Evolutionary conservation across 2,329 filamentous ascomycete species (phyloP).

Genomic region (Hymenoscyphus fraxineus): DNA sequence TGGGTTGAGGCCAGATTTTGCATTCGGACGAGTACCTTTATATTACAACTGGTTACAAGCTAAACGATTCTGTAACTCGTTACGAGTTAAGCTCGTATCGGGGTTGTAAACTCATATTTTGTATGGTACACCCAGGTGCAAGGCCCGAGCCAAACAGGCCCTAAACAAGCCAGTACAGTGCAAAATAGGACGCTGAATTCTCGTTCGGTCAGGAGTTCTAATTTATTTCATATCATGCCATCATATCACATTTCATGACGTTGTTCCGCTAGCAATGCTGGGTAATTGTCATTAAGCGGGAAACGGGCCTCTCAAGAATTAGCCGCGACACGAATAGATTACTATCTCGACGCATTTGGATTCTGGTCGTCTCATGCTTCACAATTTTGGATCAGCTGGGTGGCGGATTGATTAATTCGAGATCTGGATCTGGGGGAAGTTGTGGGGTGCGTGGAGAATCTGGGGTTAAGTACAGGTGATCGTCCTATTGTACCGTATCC

Average conservation of each 20-base stretch:
- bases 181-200: not conserved
- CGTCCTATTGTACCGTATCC: not conserved
- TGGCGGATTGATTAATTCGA: slow-evolving; percentile 6
- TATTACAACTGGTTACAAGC: no score
- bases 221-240: not conserved
- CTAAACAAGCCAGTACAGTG: not conserved
- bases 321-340: slow-evolving; percentile 10
- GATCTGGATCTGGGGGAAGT: slow-evolving; percentile 3
- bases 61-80: no score
- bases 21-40: no score
- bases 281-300: slow-evolving; percentile 11
- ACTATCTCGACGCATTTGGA: not conserved
- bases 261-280: slow-evolving; percentile 3
- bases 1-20: no score
- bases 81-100: no score
- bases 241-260: slow-evolving; percentile 1
- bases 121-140: no score
- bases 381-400: slow-evolving; percentile 6
- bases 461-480: not conserved
- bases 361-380: not conserved
- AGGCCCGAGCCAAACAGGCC: no score
- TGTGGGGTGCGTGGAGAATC: slow-evolving; percentile 9
- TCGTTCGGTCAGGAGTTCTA: slow-evolving; percentile 2
- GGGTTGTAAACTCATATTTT: no score
- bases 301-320: slow-evolving; percentile 4